Conservation (phyloP, 148 eudicot genomes). For the Hydrangea macrophylla region DNA sequence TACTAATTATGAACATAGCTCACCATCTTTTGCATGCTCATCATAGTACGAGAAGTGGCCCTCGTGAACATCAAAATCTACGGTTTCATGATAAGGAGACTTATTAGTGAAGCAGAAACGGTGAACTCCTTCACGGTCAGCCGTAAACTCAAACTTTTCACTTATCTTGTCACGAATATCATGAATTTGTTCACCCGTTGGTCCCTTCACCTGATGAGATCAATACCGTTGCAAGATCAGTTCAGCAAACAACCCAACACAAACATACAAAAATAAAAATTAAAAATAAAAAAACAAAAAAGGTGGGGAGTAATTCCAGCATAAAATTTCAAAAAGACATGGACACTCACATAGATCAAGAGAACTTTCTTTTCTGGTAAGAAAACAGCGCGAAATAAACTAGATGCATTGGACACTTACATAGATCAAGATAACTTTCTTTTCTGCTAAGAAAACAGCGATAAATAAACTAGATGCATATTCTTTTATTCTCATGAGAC, state of each 20-base stretch:
- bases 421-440: not conserved
- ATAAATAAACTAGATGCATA: not conserved
- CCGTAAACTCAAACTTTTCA: constrained; percentile 77
- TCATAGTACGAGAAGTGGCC: constrained; percentile 67
- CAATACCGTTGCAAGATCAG: constrained; percentile 10
- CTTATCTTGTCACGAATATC: constrained; percentile 68
- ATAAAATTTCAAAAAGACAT: no score
- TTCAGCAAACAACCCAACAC: not conserved
- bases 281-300: not conserved
- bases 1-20: not conserved
- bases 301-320: no score
- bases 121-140: constrained; percentile 68
- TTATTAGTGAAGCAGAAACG: constrained; percentile 80
- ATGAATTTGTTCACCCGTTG: constrained; percentile 66
- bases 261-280: not conserved
- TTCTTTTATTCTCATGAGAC: not conserved
- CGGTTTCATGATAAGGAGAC: constrained; percentile 89
- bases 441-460: not conserved
- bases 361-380: not conserved
- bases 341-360: not conserved
- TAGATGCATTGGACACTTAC: no score
- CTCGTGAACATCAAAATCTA: constrained; percentile 87
- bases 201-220: constrained; percentile 64
- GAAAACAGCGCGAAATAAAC: not conserved
- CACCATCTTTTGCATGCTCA: constrained; percentile 97